Evolutionary conservation across 371 early-diverging fungal species (phyloP).

Genomic region (Mortierella sp.): DNA sequence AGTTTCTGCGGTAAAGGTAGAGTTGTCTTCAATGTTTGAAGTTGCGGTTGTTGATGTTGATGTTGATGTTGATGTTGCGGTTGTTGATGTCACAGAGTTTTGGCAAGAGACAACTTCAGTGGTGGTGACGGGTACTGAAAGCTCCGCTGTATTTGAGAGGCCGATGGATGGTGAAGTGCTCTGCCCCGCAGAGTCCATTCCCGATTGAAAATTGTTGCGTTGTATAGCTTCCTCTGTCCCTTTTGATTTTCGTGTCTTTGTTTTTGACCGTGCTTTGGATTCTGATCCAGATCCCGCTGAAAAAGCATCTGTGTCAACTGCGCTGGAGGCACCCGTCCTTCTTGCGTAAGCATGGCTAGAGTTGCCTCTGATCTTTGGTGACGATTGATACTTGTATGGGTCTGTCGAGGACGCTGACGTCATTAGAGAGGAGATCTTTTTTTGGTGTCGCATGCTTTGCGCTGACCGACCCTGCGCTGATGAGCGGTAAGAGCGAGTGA

Average conservation of each 20-base stretch:
- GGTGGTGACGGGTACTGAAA: background rate
- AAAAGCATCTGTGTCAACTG: constrained; percentile 35
- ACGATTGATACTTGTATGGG: background rate
- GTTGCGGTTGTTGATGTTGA: constrained; percentile 5
- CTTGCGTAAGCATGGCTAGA: background rate
- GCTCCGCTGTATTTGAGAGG: background rate
- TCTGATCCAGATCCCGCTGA: constrained; percentile 56
- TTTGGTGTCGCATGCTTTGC: constrained; percentile 17
- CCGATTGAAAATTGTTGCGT: background rate
- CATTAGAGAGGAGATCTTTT: constrained; percentile 7
- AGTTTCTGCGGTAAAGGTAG: background rate
- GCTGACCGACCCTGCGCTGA: constrained; percentile 25
- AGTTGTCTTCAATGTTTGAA: background rate
- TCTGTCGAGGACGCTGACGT: constrained; percentile 4
- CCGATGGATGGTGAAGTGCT: background rate
- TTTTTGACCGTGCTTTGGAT: constrained; percentile 28
- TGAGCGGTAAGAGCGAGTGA: constrained; percentile 29
- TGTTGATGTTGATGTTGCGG: background rate
- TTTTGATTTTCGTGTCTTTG: constrained; percentile 1
- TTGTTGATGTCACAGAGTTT: background rate
- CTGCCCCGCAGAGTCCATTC: background rate
- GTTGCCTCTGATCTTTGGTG: constrained; percentile 12
- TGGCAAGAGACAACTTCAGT: background rate
- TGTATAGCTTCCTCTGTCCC: background rate
- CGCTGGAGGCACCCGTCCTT: constrained; percentile 11